Percentiles rank a stretch among this genome's conserved stretches.
phyloP scores from a whole-genome alignment of 345 rosid species.

The Durio zibethinus region DNA sequence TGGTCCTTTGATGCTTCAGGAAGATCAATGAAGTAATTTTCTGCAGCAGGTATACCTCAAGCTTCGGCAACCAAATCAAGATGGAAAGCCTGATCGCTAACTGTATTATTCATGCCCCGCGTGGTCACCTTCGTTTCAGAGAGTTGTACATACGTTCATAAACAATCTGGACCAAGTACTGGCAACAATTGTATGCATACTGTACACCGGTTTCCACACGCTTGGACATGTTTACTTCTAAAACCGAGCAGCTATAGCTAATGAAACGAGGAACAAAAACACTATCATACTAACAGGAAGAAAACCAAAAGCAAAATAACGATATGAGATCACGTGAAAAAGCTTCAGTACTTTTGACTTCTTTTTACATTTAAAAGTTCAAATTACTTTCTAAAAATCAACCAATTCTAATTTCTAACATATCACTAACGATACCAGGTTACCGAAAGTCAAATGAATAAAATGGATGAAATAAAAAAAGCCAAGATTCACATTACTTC shows the following conservation, averaged over 20 bases:
- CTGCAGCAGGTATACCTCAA: slow-evolving; percentile 74
- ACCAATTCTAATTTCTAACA: not conserved
- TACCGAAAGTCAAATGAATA: not conserved
- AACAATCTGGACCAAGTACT: no score
- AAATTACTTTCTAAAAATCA: not conserved
- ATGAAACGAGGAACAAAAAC: not conserved
- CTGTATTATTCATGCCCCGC: slow-evolving; percentile 87
- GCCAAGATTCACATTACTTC: not conserved
- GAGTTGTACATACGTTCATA: slow-evolving; percentile 38
- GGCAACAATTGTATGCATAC: no score
- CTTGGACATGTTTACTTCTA: not conserved
- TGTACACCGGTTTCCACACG: no score
- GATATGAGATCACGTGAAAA: not conserved
- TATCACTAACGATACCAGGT: not conserved
- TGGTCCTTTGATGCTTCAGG: slow-evolving; percentile 76
- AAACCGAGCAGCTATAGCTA: not conserved
- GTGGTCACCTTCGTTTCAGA: slow-evolving; percentile 68
- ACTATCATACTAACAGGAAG: not conserved
- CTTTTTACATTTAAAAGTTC: not conserved
- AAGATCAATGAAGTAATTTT: slow-evolving; percentile 69
- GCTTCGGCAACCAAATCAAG: slow-evolving; percentile 86
- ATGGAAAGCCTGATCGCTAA: slow-evolving; percentile 95
- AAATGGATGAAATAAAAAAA: not conserved
- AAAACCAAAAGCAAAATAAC: not conserved
- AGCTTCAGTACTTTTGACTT: not conserved